These are phyloP conservation scores for Cubamyces lactineus DNA, from an alignment of 768 basidiomycete genomes.

Conservation along the genomic window DNA sequence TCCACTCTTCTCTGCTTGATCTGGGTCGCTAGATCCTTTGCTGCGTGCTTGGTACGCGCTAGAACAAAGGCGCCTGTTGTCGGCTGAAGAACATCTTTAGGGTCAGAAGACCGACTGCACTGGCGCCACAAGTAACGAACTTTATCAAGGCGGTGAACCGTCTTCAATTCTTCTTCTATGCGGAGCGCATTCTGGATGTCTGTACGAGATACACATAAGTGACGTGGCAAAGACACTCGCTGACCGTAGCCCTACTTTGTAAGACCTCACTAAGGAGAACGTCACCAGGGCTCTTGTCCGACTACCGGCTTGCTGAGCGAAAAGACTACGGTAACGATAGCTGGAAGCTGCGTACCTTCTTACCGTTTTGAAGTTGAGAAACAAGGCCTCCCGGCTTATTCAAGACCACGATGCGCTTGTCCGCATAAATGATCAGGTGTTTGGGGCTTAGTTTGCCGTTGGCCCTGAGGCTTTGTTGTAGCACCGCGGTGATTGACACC, in stretches of 20 bases:
- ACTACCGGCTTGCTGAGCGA: too few relatives aligned
- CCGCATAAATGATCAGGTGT: constrained; percentile 12
- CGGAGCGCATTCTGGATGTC: not conserved
- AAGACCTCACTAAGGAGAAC: not conserved
- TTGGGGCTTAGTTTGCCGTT: not conserved
- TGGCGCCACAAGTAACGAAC: not conserved
- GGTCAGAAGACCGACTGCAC: not conserved
- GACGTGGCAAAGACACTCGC: not conserved
- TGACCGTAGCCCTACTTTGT: not conserved
- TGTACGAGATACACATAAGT: not conserved
- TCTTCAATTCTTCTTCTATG: not conserved
- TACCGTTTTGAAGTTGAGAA: not conserved
- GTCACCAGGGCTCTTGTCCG: too few relatives aligned
- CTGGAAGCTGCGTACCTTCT: not conserved
- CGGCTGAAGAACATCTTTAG: not conserved
- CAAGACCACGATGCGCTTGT: constrained; percentile 5
- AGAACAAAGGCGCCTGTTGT: constrained; percentile 12
- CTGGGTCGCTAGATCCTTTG: constrained; percentile 3
- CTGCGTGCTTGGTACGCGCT: not conserved
- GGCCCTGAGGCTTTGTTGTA: too few relatives aligned
- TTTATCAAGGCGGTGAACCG: constrained; percentile 21
- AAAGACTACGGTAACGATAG: too few relatives aligned
- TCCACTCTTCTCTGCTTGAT: not conserved
- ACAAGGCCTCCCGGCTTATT: constrained; percentile 16
- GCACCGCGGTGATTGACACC: too few relatives aligned